Base-by-base conservation (phyloP, 2,329 filamentous ascomycete species). In the Aspergillus hiratsukae region DNA sequence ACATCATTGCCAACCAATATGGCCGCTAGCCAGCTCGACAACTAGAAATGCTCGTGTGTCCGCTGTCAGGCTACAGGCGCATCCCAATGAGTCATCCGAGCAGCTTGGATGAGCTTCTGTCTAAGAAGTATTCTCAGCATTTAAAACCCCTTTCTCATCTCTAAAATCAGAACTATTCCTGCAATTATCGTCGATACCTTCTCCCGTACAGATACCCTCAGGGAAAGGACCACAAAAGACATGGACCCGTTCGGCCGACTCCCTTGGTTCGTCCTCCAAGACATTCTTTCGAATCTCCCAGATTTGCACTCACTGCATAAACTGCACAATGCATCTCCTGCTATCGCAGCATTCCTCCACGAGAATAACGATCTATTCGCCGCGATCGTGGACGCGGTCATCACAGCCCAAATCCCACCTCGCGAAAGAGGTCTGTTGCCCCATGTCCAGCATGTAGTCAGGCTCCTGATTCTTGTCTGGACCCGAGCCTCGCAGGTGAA, bases 161-260 rank as follows among this genome's bases (percentile, higher is more conserved):
- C n/a, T 10, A 28, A 14, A n/a, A 3, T 40, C 37, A n/a, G n/a
- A 14, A 40, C 37, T 40, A n/a, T 17, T 10, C 14, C 37, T 40
- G 37, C 37, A 40, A 40, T n/a, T 40, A 40, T 40, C n/a, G n/a
- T 40, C 37, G n/a, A 17, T n/a, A 40, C 14, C 8, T 10, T 19
- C 37, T 7, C 37, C n/a, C 37, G n/a, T n/a, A n/a, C n/a, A 40
- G 3, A n/a, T 40, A 43, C n/a, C n/a, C n/a, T 21, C 40, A 1
- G 41, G 41, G 29, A 45, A 45, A 11, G 41, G 25, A 45, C 40
- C 14, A 51, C 35, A 46, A 48, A 37, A 51, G 35, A 48, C 14
- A 53, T 57, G 55, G 55, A 57, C 51, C 55, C 55, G 25, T 57
- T 57, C 41, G 19, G 17, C 40, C 25, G 45, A 53, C 51, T 57